A percentile compares a stretch with the other conserved stretches of the same genome.
Conservation (phyloP, 345 rosid species). For the Euphorbia lathyris region DNA sequence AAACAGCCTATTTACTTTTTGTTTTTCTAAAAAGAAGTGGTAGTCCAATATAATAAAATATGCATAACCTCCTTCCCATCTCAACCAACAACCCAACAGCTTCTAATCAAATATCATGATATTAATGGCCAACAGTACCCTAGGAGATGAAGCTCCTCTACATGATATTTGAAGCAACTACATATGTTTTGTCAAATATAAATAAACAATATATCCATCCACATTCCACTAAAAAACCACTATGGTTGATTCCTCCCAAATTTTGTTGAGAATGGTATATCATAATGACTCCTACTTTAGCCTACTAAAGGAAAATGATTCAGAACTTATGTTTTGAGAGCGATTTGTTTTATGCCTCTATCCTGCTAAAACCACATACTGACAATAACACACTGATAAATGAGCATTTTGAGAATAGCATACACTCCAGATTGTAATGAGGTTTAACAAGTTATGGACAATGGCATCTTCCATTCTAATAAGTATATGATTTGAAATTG, state of each 20-base stretch:
- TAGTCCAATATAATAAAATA: background rate
- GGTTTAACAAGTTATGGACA: background rate
- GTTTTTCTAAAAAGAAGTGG: too few species aligned
- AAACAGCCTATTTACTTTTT: background rate
- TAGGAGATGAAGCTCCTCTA: background rate
- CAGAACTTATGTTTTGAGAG: background rate
- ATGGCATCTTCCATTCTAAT: background rate
- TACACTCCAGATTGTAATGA: background rate
- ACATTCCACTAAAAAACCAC: background rate
- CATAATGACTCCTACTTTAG: background rate
- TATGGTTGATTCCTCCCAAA: background rate
- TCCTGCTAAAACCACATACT: background rate
- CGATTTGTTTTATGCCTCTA: background rate
- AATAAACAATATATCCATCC: too few species aligned
- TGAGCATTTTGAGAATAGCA: background rate
- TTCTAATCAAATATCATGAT: background rate
- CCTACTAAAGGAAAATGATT: slow-evolving; percentile 1
- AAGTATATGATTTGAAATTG: background rate
- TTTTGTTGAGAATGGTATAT: background rate
- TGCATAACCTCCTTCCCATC: background rate
- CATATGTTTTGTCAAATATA: background rate
- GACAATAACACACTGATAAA: background rate
- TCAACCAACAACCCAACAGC: background rate
- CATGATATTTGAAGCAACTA: background rate
- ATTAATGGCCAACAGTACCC: background rate